Base-by-base conservation (phyloP, 1,139 yeast genomes). In the Candida buenavistaensis region DNA sequence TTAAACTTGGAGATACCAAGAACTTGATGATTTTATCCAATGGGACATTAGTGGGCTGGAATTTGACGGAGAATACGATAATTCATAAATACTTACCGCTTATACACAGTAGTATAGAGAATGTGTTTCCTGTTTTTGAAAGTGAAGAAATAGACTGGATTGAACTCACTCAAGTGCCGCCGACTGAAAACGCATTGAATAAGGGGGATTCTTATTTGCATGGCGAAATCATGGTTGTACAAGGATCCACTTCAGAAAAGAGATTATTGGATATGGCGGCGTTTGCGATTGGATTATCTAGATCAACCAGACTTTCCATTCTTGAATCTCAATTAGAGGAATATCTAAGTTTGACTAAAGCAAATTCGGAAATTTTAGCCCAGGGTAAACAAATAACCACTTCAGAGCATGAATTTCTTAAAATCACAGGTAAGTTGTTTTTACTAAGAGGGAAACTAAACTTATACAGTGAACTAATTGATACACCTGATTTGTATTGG, bases 401-500 rank as follows among this genome's bases (percentile, higher is more conserved):
- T 9, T 72, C 72, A 4, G 87, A 83, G 38, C 65, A 75, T 4
- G 88, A 84, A 27, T 79, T 85, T 4, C 60, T 88, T 33, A 69
- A 70, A 46, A 68, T 82, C 3, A 87, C 95, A 0, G 96, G 96
- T 0, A 68, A 80, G 38, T 64, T 89, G 20, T 75, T 89, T 39
- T 64, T 84, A 30, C 66, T 89, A 14, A 65, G 97, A 39, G 96
- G 95, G 1, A 83, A 83, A 47, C 68, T 89, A 43, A 89, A 89
- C 49, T 61, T 89, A 30, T 87, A 89, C 55, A 82, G 92, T n/a
- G 96, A 89, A 51, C 70, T 89, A 37, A 87, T 87, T 28, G 97
- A 89, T 50, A 87, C 95, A 0, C 97, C 97, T 0, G 97, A 89
- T 55, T 60, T 88, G 30, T 89, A 88, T 58, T 89, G 97, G 97